Conservation (phyloP, 352 stramenopile genomes). For the Globisporangium orthogonon region DNA sequence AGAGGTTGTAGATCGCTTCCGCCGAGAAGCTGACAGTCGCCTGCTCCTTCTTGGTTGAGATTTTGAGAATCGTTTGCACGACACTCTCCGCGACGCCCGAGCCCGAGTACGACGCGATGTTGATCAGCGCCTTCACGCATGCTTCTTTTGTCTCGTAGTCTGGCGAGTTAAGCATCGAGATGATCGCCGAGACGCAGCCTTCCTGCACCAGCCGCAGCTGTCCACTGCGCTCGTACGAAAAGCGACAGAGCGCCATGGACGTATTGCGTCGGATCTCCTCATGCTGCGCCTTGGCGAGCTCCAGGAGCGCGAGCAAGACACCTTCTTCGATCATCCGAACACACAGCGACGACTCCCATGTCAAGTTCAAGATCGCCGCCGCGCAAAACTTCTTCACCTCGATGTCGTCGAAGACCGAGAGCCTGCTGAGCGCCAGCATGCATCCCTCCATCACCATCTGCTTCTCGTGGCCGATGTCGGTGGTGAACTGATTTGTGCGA, state of each 20-base stretch:
- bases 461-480: constrained; percentile 48
- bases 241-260: constrained; percentile 77
- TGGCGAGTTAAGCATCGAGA: constrained; percentile 79
- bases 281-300: constrained; percentile 73
- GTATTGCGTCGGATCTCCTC: constrained; percentile 79
- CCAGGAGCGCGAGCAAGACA: constrained; percentile 56
- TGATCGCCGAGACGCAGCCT: constrained; percentile 74
- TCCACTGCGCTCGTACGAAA: constrained; percentile 67
- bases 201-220: constrained; percentile 75
- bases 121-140: constrained; percentile 82
- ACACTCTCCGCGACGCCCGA: constrained; percentile 61
- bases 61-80: constrained; percentile 72
- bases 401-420: constrained; percentile 75
- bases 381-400: constrained; percentile 82
- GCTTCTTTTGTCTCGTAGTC: constrained; percentile 79
- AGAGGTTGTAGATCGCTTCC: constrained; percentile 76
- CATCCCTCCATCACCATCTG: constrained; percentile 73
- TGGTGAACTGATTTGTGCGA: constrained; percentile 41
- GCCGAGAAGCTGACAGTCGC: constrained; percentile 50
- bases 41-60: constrained; percentile 60
- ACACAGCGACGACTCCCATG: constrained; percentile 40
- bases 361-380: constrained; percentile 74
- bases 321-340: constrained; percentile 69
- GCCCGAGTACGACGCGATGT: constrained; percentile 68
- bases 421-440: constrained; percentile 62